These are phyloP conservation scores for Jaapia argillacea DNA, from an alignment of 768 basidiomycete species.

Conservation along the genomic window DNA sequence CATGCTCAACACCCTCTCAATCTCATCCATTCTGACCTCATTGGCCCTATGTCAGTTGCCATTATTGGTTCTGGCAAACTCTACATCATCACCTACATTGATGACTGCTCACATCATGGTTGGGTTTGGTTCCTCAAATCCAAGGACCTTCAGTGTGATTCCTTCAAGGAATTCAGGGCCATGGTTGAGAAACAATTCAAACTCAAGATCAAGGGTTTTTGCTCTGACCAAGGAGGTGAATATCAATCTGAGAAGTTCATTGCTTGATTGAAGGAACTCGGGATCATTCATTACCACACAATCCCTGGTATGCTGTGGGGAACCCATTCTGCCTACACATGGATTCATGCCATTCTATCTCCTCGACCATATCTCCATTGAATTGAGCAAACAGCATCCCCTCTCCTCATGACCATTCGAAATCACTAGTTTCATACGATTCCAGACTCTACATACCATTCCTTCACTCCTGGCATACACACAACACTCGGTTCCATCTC, in stretches of 20 bases:
- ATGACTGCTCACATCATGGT: slow-evolving; percentile 21
- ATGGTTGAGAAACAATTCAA: slow-evolving; percentile 16
- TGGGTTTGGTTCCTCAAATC: slow-evolving; percentile 14
- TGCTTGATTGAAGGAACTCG: slow-evolving; percentile 10
- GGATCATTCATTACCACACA: slow-evolving; percentile 13
- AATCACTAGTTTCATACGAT: too few relatives aligned
- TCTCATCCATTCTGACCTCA: slow-evolving; percentile 5
- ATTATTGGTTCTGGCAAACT: slow-evolving; percentile 14
- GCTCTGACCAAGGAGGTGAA: slow-evolving; percentile 20
- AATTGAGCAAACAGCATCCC: too few relatives aligned
- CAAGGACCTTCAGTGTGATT: slow-evolving; percentile 19
- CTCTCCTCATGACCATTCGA: too few relatives aligned
- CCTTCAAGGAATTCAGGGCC: slow-evolving; percentile 17
- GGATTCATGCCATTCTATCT: too few relatives aligned
- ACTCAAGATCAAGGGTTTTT: slow-evolving; percentile 17
- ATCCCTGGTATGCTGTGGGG: too few relatives aligned
- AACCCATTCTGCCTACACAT: too few relatives aligned
- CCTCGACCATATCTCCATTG: too few relatives aligned
- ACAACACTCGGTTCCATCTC: too few relatives aligned
- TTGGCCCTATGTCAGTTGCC: slow-evolving; percentile 6
- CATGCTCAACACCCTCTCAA: slow-evolving; percentile 1
- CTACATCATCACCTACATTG: slow-evolving; percentile 27
- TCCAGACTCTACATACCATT: too few relatives aligned
- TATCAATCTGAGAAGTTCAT: slow-evolving; percentile 15
- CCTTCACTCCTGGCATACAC: too few relatives aligned